These are phyloP conservation scores for Crepidotus variabilis DNA, from an alignment of 768 basidiomycete genomes.

Conservation along the genomic window DNA sequence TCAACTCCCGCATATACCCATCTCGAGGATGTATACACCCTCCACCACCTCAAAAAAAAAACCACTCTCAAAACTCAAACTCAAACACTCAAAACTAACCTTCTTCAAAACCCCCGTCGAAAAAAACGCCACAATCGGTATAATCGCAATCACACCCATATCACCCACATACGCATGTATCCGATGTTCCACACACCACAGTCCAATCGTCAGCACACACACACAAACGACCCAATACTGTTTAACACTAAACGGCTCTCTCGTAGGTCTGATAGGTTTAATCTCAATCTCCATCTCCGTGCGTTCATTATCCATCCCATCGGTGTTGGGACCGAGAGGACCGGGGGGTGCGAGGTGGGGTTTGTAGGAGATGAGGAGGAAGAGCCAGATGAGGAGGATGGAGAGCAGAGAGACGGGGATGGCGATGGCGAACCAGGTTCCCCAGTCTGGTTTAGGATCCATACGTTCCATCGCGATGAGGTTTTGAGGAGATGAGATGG, in stretches of 20 bases:
- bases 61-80: too few relatives aligned
- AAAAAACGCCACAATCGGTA: constrained; percentile 93
- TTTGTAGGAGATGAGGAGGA: constrained; percentile 79
- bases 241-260: constrained; percentile 74
- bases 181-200: constrained; percentile 87
- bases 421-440: constrained; percentile 89
- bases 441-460: constrained; percentile 86
- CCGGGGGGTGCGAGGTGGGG: constrained; percentile 71
- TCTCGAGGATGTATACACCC: too few relatives aligned
- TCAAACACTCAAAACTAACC: constrained; percentile 50
- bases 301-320: background rate
- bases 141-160: constrained; percentile 95
- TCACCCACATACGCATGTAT: constrained; percentile 81
- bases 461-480: constrained; percentile 88
- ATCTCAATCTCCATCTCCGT: constrained; percentile 81
- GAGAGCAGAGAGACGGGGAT: constrained; percentile 87
- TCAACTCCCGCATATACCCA: too few relatives aligned
- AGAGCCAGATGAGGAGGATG: constrained; percentile 86
- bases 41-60: too few relatives aligned
- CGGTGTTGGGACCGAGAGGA: too few relatives aligned
- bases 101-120: constrained; percentile 91
- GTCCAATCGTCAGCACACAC: constrained; percentile 75
- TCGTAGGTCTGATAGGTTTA: constrained; percentile 77
- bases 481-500: constrained; percentile 97
- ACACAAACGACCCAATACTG: constrained; percentile 91